Conservation (phyloP, 768 basidiomycete species). For the Cystobasidium ongulense region DNA sequence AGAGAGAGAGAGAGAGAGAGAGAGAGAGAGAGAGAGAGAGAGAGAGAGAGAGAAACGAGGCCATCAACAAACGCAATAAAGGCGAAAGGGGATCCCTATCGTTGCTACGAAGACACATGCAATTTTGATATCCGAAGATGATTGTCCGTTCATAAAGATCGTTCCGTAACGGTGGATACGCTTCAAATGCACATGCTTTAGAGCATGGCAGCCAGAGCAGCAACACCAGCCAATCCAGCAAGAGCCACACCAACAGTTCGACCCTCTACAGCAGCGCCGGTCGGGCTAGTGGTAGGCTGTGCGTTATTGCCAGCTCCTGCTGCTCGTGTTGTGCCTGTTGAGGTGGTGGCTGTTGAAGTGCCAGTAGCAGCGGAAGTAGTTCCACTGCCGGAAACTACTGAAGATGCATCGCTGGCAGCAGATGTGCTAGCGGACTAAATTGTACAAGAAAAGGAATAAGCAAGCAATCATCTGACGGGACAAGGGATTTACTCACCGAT, state of each 20-base stretch:
- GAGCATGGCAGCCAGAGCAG: conserved; percentile 6
- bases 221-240: conserved; percentile 12
- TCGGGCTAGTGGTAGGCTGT: neutral
- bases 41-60: no score
- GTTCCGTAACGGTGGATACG: no score
- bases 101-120: no score
- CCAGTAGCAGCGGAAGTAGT: neutral
- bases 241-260: neutral
- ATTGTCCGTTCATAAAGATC: no score
- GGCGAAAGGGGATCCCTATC: no score
- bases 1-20: no score
- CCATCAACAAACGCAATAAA: no score
- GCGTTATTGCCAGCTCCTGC: conserved; percentile 8
- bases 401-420: conserved; percentile 6
- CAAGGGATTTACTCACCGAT: neutral
- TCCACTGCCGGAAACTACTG: neutral
- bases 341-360: neutral
- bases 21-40: no score
- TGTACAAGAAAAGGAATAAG: neutral
- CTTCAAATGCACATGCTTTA: neutral
- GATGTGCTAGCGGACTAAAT: neutral
- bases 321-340: neutral
- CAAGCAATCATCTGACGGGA: neutral
- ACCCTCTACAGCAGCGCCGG: neutral
- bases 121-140: no score